These are phyloP conservation scores for Plasmodiophora brassicae DNA, from an alignment of 208 protist genomes.

Conservation along the genomic window DNA sequence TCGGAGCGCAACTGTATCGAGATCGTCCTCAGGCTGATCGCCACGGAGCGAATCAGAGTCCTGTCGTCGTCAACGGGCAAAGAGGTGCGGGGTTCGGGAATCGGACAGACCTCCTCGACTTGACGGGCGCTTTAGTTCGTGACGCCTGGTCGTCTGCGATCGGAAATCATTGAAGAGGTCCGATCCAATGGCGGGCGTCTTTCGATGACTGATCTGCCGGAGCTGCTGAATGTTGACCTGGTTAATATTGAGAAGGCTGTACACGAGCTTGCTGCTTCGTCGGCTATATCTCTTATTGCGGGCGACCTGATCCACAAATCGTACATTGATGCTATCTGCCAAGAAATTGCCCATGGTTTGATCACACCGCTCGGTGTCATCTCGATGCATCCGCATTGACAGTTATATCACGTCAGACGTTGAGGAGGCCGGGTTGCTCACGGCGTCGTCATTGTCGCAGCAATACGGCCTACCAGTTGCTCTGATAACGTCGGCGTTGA, in stretches of 20 bases:
- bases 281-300: not conserved
- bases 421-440: not conserved
- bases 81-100: not conserved
- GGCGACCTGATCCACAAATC: not conserved
- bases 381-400: not conserved
- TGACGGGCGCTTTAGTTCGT: not conserved
- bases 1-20: conserved; percentile 6
- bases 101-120: not conserved
- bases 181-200: not conserved
- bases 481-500: not conserved
- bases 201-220: not conserved
- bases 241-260: not conserved
- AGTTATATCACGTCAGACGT: not conserved
- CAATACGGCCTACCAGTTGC: not conserved
- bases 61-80: not conserved
- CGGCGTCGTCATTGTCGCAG: not conserved
- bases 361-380: not conserved
- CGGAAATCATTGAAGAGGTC: not conserved
- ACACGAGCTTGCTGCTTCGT: not conserved
- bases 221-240: conserved; percentile 16
- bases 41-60: not conserved
- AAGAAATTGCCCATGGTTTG: not conserved
- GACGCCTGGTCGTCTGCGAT: not conserved
- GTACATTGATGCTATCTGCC: not conserved
- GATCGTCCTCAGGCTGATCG: conserved; percentile 29